phyloP scores from a whole-genome alignment of 306 rosid genomes.

The Rosa lucieae region DNA sequence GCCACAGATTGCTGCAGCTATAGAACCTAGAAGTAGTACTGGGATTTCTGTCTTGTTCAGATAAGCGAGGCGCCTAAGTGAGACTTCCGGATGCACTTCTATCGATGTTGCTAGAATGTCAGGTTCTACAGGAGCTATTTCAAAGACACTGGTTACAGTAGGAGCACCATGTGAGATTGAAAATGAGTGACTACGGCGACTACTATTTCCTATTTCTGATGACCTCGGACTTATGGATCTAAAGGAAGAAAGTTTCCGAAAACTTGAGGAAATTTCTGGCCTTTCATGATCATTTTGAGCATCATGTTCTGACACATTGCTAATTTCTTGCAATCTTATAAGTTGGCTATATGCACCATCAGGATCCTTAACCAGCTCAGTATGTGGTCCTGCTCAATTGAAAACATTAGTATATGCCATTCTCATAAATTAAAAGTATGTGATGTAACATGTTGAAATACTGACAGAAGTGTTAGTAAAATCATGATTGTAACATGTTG shows the following conservation, averaged over 20 bases:
- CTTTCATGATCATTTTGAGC: slow-evolving; percentile 26
- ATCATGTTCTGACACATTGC: slow-evolving; percentile 34
- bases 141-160: slow-evolving; percentile 28
- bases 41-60: slow-evolving; percentile 85
- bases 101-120: slow-evolving; percentile 25
- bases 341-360: slow-evolving; percentile 75
- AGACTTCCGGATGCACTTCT: slow-evolving; percentile 36
- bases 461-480: background rate
- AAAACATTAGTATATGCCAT: background rate
- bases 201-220: slow-evolving; percentile 50
- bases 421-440: background rate
- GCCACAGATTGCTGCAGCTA: slow-evolving; percentile 60
- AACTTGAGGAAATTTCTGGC: slow-evolving; percentile 3
- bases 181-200: slow-evolving; percentile 53
- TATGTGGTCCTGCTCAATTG: slow-evolving; percentile 55
- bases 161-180: slow-evolving; percentile 40
- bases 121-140: slow-evolving; percentile 23
- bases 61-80: slow-evolving; percentile 53
- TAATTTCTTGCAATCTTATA: slow-evolving; percentile 52
- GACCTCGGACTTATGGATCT: slow-evolving; percentile 57
- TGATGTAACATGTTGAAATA: background rate
- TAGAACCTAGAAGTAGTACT: slow-evolving; percentile 49
- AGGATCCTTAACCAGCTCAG: slow-evolving; percentile 52
- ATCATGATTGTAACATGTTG: background rate
- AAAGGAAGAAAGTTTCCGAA: slow-evolving; percentile 23